phyloP scores from a whole-genome alignment of 768 basidiomycete species.

The Lentinula guzmanii region DNA sequence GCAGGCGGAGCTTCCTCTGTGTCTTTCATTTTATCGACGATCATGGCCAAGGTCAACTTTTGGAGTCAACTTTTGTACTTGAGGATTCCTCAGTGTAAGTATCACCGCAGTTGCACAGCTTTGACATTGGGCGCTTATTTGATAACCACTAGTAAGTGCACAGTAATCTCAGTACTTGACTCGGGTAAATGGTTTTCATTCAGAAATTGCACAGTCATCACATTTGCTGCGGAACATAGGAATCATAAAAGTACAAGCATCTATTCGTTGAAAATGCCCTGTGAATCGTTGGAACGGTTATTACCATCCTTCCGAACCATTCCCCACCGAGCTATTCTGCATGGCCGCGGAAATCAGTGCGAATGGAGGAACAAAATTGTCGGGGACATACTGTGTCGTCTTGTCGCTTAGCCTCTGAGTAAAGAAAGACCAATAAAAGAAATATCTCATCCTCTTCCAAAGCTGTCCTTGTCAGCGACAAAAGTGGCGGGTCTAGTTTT shows the following conservation, averaged over 20 bases:
- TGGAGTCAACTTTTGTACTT: background rate
- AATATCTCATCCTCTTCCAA: slow-evolving; percentile 36
- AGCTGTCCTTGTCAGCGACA: slow-evolving; percentile 34
- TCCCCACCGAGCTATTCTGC: slow-evolving; percentile 13
- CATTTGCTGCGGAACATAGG: too few relatives aligned
- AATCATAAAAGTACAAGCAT: too few relatives aligned
- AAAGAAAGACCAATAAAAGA: slow-evolving; percentile 31
- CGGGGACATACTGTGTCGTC: slow-evolving; percentile 26
- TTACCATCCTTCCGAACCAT: slow-evolving; percentile 10
- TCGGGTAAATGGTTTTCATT: too few relatives aligned
- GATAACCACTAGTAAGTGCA: too few relatives aligned
- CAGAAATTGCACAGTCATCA: too few relatives aligned
- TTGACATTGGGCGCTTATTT: background rate
- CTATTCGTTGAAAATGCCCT: too few relatives aligned
- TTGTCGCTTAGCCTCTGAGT: slow-evolving; percentile 32
- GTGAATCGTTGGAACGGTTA: too few relatives aligned
- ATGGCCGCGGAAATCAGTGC: background rate
- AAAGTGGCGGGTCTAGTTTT: slow-evolving; percentile 30
- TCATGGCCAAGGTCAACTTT: background rate
- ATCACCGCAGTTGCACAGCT: background rate
- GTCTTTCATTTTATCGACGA: background rate
- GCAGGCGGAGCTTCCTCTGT: background rate
- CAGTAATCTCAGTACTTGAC: too few relatives aligned
- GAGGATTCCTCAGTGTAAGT: background rate
- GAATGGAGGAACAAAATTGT: background rate